phyloP scores from a whole-genome alignment of 208 protist genomes.

The Leishmania amazonensis region DNA sequence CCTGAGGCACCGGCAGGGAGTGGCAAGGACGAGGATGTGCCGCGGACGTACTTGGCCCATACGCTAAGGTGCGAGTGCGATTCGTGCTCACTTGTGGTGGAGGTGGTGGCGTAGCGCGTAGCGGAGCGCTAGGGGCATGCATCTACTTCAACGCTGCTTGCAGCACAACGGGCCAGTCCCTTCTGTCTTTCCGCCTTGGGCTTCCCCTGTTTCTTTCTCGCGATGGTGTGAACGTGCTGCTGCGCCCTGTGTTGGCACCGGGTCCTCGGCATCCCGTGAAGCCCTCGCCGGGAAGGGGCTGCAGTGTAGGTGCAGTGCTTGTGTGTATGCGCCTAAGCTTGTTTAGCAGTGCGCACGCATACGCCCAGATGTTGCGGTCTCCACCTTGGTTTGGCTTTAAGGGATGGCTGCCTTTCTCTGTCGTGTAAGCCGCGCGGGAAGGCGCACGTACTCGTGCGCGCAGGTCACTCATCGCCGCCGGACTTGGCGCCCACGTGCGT shows the following conservation, averaged over 20 bases:
- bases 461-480: not conserved
- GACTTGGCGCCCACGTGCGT: not conserved
- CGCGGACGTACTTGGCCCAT: not conserved
- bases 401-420: not conserved
- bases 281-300: not conserved
- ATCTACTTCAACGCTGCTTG: not conserved
- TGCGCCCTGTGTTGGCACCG: not conserved
- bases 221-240: not conserved
- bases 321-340: not conserved
- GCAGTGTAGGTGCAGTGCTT: not conserved
- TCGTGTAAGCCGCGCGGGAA: not conserved
- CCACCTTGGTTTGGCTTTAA: not conserved
- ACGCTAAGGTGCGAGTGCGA: conserved; percentile 66
- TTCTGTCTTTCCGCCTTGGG: not conserved
- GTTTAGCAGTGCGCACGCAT: not conserved
- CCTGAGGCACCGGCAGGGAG: not conserved
- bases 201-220: not conserved
- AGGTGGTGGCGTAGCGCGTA: conserved; percentile 33
- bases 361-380: not conserved
- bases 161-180: not conserved
- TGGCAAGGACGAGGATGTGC: not conserved
- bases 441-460: not conserved
- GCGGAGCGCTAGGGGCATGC: not conserved
- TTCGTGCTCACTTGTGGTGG: conserved; percentile 79
- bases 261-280: not conserved